phyloP scores from a whole-genome alignment of 2,329 filamentous ascomycete species.

The Trichoderma lentiforme region DNA sequence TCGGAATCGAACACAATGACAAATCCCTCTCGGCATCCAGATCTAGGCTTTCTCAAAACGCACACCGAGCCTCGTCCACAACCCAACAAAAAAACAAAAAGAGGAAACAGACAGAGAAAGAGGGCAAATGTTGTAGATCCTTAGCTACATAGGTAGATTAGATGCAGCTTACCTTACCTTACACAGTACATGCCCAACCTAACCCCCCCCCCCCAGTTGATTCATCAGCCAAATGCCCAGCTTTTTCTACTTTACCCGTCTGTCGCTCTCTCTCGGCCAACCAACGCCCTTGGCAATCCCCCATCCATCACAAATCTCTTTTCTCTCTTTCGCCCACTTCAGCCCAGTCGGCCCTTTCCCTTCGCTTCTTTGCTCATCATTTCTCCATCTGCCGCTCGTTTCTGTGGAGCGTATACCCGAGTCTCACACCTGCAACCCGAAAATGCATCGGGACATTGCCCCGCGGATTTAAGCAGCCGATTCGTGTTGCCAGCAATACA shows the following conservation, averaged over 20 bases:
- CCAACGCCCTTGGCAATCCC: constrained; percentile 19
- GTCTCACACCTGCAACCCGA: not conserved
- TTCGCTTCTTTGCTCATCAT: not conserved
- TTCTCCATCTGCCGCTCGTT: constrained; percentile 9
- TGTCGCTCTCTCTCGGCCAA: not conserved
- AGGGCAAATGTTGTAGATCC: not conserved
- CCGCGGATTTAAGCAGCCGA: not conserved
- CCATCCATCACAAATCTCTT: constrained; percentile 20
- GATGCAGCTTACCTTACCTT: not conserved
- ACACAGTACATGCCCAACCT: not conserved
- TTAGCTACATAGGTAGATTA: not conserved
- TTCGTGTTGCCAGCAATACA: not conserved
- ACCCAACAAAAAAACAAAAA: not conserved
- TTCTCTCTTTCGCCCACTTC: not conserved
- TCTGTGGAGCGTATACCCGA: not conserved
- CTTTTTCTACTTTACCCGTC: constrained; percentile 23
- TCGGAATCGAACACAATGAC: not conserved
- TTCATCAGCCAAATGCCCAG: not conserved
- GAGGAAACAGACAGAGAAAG: not conserved
- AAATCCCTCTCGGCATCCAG: not conserved
- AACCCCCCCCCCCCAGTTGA: not conserved
- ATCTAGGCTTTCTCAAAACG: not conserved
- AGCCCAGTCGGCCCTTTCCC: constrained; percentile 29
- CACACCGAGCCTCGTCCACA: not conserved
- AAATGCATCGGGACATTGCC: not conserved